Conservation (phyloP, 805 yeast species). For the Saccharomycopsis sp. region DNA sequence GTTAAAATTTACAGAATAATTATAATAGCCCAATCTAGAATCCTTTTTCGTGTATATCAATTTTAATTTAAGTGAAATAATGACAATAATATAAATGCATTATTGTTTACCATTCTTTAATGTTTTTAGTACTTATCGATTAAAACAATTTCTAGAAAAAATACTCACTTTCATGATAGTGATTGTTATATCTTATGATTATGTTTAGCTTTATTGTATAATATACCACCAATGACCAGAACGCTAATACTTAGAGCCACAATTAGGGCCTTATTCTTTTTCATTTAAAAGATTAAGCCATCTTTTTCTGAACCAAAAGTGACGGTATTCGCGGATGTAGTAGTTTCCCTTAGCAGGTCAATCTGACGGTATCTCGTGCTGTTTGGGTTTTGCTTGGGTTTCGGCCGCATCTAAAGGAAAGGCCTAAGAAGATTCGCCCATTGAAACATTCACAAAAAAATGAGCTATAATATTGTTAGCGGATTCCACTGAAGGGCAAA, state of each 20-base stretch:
- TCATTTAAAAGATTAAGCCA: too few relatives aligned
- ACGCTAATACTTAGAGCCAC: not conserved
- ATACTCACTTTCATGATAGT: not conserved
- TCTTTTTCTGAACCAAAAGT: too few relatives aligned
- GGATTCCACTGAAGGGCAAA: not conserved
- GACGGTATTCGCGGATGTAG: too few relatives aligned
- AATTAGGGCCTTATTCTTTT: not conserved
- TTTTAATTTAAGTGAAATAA: too few relatives aligned
- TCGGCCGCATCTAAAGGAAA: not conserved
- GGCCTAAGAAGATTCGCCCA: not conserved
- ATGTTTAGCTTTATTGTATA: not conserved
- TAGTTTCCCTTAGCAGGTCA: too few relatives aligned
- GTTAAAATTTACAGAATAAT: not conserved
- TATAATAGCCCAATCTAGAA: not conserved
- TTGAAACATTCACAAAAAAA: not conserved
- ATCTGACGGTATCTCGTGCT: not conserved
- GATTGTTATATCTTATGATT: not conserved
- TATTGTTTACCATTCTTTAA: too few relatives aligned
- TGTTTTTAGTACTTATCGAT: too few relatives aligned
- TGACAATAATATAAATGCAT: too few relatives aligned
- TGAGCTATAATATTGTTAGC: not conserved
- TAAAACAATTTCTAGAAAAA: not conserved
- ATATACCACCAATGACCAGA: not conserved
- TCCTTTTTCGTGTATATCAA: too few relatives aligned
- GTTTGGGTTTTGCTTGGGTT: not conserved